These are phyloP conservation scores for Fusarium kyushuense DNA, from an alignment of 2,329 filamentous ascomycete genomes.

Conservation along the genomic window DNA sequence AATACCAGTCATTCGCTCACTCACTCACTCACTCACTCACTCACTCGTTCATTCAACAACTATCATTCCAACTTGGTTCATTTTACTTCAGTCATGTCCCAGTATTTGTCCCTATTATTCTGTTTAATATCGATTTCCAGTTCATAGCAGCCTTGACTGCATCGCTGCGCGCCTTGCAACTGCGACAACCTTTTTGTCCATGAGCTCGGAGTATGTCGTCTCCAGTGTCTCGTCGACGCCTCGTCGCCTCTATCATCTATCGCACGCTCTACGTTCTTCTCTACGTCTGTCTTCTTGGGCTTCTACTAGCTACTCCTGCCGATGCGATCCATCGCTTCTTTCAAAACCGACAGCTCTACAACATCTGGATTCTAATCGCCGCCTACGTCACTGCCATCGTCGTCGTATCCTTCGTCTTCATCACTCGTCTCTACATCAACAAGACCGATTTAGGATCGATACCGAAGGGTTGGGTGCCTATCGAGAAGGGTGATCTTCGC, in stretches of 20 bases:
- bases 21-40: conserved; percentile 3
- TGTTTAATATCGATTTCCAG: conserved; percentile 29
- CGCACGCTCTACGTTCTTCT: conserved; percentile 81
- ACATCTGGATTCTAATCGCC: conserved; percentile 84
- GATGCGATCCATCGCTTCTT: conserved; percentile 85
- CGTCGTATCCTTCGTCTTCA: conserved; percentile 81
- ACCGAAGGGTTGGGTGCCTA: conserved; percentile 86
- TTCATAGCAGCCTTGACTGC: conserved; percentile 19
- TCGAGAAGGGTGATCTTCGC: conserved; percentile 85
- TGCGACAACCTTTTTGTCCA: conserved; percentile 10
- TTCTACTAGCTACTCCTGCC: conserved; percentile 83
- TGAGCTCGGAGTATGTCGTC: conserved; percentile 41
- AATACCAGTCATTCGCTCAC: background rate
- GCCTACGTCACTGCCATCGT: conserved; percentile 79
- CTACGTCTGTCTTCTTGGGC: conserved; percentile 76
- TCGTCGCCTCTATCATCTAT: conserved; percentile 85
- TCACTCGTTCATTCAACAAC: conserved; percentile 28
- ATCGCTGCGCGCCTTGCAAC: conserved; percentile 13
- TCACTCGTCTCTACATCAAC: conserved; percentile 87
- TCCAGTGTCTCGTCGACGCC: conserved; percentile 59
- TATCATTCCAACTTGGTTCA: background rate
- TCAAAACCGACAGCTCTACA: conserved; percentile 74
- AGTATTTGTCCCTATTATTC: conserved; percentile 24
- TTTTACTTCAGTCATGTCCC: conserved; percentile 47
- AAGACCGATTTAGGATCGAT: conserved; percentile 83